Conservation (phyloP, 768 basidiomycete species). For the Boletus vermiculosoides region DNA sequence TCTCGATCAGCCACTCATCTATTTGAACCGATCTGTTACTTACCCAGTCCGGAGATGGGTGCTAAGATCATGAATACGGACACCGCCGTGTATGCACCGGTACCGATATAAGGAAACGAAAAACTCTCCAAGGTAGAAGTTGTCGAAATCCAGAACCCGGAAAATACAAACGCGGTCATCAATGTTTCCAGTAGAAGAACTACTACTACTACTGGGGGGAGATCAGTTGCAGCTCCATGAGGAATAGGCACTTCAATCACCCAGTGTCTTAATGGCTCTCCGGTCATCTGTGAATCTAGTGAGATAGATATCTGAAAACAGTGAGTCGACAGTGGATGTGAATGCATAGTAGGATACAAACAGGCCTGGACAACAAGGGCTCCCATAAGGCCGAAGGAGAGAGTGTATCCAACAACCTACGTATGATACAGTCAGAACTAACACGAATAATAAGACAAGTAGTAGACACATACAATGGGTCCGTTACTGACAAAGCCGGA, state of each 20-base stretch:
- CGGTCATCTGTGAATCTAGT: conserved; percentile 16
- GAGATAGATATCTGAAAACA: conserved; percentile 18
- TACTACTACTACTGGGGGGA: background rate
- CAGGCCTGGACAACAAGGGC: too few relatives aligned
- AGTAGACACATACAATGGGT: too few relatives aligned
- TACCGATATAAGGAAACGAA: too few relatives aligned
- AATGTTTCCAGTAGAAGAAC: conserved; percentile 17
- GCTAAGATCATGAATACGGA: background rate
- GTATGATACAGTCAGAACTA: too few relatives aligned
- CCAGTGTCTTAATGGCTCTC: conserved; percentile 12
- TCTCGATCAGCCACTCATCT: background rate
- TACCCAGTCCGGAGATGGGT: conserved; percentile 18
- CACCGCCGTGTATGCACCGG: too few relatives aligned
- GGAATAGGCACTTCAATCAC: conserved; percentile 13
- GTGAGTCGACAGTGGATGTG: background rate
- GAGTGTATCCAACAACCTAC: too few relatives aligned
- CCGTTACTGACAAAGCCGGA: too few relatives aligned
- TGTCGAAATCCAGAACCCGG: conserved; percentile 8
- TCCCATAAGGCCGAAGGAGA: too few relatives aligned
- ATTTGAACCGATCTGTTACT: background rate
- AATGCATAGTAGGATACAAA: too few relatives aligned
- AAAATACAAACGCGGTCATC: conserved; percentile 12
- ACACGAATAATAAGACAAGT: too few relatives aligned
- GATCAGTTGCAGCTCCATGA: too few relatives aligned
- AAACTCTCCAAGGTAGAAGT: too few relatives aligned